Evolutionary conservation across 108 stramenopile species (phyloP), one percentile per base, ranked within the genome.

Genomic region (Cyclotella atomus): DNA sequence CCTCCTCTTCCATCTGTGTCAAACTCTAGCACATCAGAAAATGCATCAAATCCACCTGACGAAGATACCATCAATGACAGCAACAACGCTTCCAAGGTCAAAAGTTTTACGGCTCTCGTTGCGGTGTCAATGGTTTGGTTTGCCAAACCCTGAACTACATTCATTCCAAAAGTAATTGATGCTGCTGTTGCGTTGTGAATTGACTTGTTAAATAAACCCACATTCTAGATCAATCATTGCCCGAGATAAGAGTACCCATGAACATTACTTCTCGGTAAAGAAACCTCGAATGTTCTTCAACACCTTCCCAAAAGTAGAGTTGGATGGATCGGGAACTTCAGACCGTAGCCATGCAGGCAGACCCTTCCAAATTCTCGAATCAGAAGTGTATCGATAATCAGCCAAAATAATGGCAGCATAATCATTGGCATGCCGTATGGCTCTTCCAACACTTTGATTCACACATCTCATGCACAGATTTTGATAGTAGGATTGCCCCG

Each of bases 381-480:
- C 89, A 16, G 71, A 68, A n/a, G 68, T 65, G 77, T 98, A 99
- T 21, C 99, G 83, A 47, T 55, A 64, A 84, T 99, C 99, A 53
- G 85, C 77, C 5, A 99, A 84, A 1, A 98, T 70, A 38, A 99
- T 91, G 14, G 91, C 82, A 5, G 97, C 97, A 72, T 91, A 97
- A 73, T 99, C 99, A 41, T 87, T 78, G 3, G 86, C 89, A 76
- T 99, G 98, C 10, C 99, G 86, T 47, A 99, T 98, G 32, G 97
- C 97, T 45, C 99, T 84, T n/a, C 99, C 99, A 6, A 99, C 89
- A 59, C 89, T 89, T 85, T 99, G 99, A 74, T 99, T 99, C 50
- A 99, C 98, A 0, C 96, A 94, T 35, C 97, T 81, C 95, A 99
- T 92, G 71, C 99, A 99, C 53, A 99, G 74, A 60, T 88, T 91